A percentile compares a stretch with the other conserved stretches of the same genome.
These are phyloP conservation scores for Diutina scorzettiae DNA, from an alignment of 1,139 yeast species.

Conservation along the genomic window DNA sequence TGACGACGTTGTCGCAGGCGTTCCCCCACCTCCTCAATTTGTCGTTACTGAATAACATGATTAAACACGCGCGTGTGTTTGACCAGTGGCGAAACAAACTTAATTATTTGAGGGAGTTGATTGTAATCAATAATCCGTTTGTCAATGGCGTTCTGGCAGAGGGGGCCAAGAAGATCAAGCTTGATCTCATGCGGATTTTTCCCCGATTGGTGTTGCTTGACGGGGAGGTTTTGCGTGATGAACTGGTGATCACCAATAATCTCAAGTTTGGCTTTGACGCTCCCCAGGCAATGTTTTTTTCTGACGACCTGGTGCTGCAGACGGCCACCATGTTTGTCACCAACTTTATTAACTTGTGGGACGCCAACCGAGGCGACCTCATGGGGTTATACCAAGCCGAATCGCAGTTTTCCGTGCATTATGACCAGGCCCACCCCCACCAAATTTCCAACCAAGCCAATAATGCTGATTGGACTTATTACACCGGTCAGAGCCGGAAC, in stretches of 20 bases:
- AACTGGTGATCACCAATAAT: conserved; percentile 39
- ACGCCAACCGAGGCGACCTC: conserved; percentile 58
- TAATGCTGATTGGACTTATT: conserved; percentile 46
- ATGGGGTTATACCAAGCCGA: conserved; percentile 65
- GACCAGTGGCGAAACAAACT: conserved; percentile 76
- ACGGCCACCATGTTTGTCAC: conserved; percentile 67
- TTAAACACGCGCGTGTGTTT: conserved; percentile 44
- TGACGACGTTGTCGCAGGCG: conserved; percentile 57
- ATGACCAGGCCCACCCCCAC: conserved; percentile 42
- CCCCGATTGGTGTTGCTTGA: conserved; percentile 74
- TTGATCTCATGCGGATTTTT: conserved; percentile 58
- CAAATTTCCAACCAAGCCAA: conserved; percentile 20
- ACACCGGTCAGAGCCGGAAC: conserved; percentile 65
- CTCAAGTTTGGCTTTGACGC: conserved; percentile 44
- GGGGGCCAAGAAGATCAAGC: conserved; percentile 34
- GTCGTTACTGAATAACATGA: conserved; percentile 65
- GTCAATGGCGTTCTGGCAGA: conserved; percentile 18
- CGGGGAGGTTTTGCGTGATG: conserved; percentile 69
- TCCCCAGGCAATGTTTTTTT: conserved; percentile 53
- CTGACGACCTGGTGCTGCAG: conserved; percentile 58
- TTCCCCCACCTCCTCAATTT: conserved; percentile 70
- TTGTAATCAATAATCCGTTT: conserved; percentile 72
- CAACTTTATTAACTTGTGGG: conserved; percentile 73
- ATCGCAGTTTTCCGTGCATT: conserved; percentile 71
- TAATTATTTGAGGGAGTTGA: conserved; percentile 58